Evolutionary conservation across 768 basidiomycete species (phyloP), one percentile per base, ranked within the genome.

Genomic region (Mycena haematopus): DNA sequence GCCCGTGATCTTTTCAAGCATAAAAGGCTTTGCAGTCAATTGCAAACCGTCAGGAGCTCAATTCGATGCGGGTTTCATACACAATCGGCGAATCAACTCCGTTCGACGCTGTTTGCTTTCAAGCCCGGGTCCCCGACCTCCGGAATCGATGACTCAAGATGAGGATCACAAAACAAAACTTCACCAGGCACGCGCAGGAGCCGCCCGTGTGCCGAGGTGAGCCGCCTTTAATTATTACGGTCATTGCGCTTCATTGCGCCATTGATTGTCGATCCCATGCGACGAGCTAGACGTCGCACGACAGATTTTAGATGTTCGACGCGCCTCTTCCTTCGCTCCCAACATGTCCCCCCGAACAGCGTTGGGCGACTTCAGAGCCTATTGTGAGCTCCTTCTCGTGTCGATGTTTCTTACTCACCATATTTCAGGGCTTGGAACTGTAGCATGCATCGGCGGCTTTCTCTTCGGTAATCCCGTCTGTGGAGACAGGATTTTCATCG

Each of bases 321-420:
- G 27, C 31, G 50, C n/a, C 15, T 36, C 47, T 42, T 50, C 7
- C 57, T 50, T 51, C 38, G 19, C 31, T 22, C 49, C 24, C 49
- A 58, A 11, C 57, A 58, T 58, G 57, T 42, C 57, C 13, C 57
- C 47, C 50, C 42, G 57, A 33, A 58, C 49, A 25, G 3, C n/a
- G 1, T 52, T 58, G 57, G 57, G 57, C 21, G 49, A 58, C 40
- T 52, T 58, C 38, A 58, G 57, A 52, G 57, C 57, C 27, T 58
- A 58, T 22, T 58, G 57, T 58, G 17, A 31, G 57, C 9, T 11
- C 21, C 17, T 2, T 21, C 10, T 35, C 22, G 24, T 15, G 27
- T 33, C 9, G 13, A 13, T 2, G 10, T 10, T 29, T 2, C 36
- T 51, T 9, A 29, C 15, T 25, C 10, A 14, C 10, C 8, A 14